Evolutionary conservation across 192 early-diverging fungal genomes (phyloP).

Genomic region (Neocallimastix lanati): DNA sequence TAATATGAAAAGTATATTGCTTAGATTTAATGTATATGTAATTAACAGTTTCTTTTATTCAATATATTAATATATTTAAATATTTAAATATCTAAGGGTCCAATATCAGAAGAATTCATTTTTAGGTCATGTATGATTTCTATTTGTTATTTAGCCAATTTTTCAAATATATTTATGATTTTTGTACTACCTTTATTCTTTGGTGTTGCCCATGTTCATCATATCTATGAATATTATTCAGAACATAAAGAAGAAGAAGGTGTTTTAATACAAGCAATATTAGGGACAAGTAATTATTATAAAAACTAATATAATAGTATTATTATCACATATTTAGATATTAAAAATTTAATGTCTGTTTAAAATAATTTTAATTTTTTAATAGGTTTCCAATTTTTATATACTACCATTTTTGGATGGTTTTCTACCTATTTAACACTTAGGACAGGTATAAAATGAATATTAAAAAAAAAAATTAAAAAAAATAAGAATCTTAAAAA

Average conservation of each 20-base stretch:
- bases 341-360: no score
- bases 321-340: no score
- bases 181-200: neutral
- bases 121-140: neutral
- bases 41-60: no score
- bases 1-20: no score
- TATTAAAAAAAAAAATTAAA: no score
- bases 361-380: no score
- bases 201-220: neutral
- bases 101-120: neutral
- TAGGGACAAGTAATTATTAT: neutral
- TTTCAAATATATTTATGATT: neutral
- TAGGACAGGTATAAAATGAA: neutral
- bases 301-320: no score
- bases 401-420: neutral
- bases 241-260: neutral
- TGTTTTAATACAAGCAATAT: neutral
- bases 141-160: neutral
- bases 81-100: neutral
- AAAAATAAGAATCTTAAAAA: no score
- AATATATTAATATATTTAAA: no score
- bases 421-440: neutral
- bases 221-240: neutral
- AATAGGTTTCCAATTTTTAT: neutral
- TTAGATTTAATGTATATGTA: no score